These are phyloP conservation scores for Penicillium sp. DNA, from an alignment of 2,329 filamentous ascomycete species.

Conservation along the genomic window DNA sequence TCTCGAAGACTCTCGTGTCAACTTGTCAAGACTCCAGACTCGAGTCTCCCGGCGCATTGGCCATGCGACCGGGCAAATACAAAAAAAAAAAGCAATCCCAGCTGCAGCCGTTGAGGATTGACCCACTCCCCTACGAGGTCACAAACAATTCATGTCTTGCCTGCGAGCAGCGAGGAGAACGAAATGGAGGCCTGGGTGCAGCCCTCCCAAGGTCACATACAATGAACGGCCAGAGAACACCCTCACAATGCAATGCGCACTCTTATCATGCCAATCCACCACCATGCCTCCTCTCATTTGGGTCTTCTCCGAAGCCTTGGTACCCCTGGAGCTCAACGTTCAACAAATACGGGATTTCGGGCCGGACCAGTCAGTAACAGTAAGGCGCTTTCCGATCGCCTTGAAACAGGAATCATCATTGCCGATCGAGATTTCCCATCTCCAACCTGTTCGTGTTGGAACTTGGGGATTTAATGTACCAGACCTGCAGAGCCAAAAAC, in stretches of 20 bases:
- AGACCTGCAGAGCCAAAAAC: neutral
- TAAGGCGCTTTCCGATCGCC: constrained; percentile 9
- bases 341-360: neutral
- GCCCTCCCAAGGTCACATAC: neutral
- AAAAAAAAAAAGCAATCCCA: neutral
- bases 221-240: neutral
- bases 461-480: neutral
- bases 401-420: neutral
- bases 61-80: neutral
- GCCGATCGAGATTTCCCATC: constrained; percentile 16
- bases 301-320: neutral
- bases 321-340: neutral
- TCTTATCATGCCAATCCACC: neutral
- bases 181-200: neutral
- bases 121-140: neutral
- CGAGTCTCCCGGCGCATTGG: neutral
- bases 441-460: neutral
- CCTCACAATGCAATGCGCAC: neutral
- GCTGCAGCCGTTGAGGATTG: neutral
- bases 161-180: constrained; percentile 19
- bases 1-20: neutral
- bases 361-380: neutral
- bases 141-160: constrained; percentile 14
- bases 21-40: neutral
- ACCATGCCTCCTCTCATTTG: too few relatives aligned